A percentile compares a stretch with the other conserved stretches of the same genome.
Conservation (phyloP, 2,329 filamentous ascomycete genomes). For the Ceratocystis variospora region DNA sequence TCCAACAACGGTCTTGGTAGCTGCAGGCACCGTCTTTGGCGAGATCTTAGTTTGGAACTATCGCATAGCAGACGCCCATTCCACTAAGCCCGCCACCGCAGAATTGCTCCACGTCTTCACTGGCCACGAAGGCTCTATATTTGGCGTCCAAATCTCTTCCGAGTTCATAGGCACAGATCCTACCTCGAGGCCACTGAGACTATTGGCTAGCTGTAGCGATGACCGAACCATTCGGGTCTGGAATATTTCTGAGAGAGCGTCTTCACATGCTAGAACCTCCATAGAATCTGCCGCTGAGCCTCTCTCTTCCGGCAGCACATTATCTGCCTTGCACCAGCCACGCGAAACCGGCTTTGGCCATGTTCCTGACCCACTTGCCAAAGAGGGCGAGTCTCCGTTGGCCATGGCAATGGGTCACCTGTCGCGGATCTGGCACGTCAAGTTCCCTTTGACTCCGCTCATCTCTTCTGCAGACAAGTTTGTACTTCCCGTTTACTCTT, state of each 20-base stretch:
- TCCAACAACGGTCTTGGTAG: slow-evolving; percentile 51
- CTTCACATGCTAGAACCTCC: not conserved
- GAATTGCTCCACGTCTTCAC: slow-evolving; percentile 42
- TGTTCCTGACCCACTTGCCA: slow-evolving; percentile 8
- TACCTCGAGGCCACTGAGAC: slow-evolving; percentile 33
- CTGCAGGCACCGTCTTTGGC: slow-evolving; percentile 85
- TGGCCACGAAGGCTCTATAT: slow-evolving; percentile 84
- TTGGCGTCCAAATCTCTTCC: slow-evolving; percentile 69
- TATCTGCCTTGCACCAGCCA: slow-evolving; percentile 26
- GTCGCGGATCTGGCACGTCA: slow-evolving; percentile 80
- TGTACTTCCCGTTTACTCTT: slow-evolving; percentile 50
- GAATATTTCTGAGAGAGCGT: slow-evolving; percentile 51
- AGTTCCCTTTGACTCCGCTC: slow-evolving; percentile 39
- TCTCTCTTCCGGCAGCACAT: slow-evolving; percentile 24
- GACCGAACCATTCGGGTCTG: slow-evolving; percentile 81
- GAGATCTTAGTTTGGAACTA: slow-evolving; percentile 86
- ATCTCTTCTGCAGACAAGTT: slow-evolving; percentile 18
- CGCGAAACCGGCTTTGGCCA: slow-evolving; percentile 51
- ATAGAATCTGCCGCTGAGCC: not conserved
- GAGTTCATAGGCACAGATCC: slow-evolving; percentile 28
- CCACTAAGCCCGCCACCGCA: slow-evolving; percentile 21
- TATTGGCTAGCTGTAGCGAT: slow-evolving; percentile 90
- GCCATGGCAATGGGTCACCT: slow-evolving; percentile 72
- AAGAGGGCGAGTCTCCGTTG: slow-evolving; percentile 30
- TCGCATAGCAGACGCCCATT: slow-evolving; percentile 24